A percentile compares a stretch with the other conserved stretches of the same genome.
Conservation (phyloP, 139 green algal species). For the Tetraselmis striata region DNA sequence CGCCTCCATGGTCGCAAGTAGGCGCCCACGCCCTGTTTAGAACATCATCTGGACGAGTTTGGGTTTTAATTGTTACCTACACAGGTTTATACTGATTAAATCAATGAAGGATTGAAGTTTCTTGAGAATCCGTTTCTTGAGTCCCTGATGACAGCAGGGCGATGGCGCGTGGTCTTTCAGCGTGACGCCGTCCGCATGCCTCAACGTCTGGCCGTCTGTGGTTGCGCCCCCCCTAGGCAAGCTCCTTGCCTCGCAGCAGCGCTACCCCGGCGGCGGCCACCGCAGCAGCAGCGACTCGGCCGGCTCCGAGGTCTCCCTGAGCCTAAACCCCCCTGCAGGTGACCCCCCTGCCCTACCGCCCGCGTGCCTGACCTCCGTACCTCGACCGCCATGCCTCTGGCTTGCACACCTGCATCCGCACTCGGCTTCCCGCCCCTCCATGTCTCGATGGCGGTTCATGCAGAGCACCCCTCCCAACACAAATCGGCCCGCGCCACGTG, state of each 20-base stretch:
- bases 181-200: not conserved
- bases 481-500: not conserved
- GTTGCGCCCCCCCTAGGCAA: not conserved
- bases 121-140: not conserved
- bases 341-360: no score
- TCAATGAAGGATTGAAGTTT: not conserved
- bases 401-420: no score
- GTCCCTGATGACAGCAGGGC: no score
- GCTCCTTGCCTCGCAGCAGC: not conserved
- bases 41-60: not conserved
- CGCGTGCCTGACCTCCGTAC: no score
- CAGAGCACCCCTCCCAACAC: not conserved
- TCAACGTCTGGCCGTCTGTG: not conserved
- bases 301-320: not conserved
- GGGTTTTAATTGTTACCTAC: not conserved
- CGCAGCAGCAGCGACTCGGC: not conserved
- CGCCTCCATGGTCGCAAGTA: not conserved
- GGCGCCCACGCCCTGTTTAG: not conserved
- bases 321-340: not conserved
- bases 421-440: not conserved
- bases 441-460: not conserved
- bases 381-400: no score
- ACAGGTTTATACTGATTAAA: not conserved
- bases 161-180: no score
- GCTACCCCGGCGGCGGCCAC: not conserved